Base-by-base conservation (phyloP, 495 filamentous ascomycete species). In the Aspergillus ostianus region DNA sequence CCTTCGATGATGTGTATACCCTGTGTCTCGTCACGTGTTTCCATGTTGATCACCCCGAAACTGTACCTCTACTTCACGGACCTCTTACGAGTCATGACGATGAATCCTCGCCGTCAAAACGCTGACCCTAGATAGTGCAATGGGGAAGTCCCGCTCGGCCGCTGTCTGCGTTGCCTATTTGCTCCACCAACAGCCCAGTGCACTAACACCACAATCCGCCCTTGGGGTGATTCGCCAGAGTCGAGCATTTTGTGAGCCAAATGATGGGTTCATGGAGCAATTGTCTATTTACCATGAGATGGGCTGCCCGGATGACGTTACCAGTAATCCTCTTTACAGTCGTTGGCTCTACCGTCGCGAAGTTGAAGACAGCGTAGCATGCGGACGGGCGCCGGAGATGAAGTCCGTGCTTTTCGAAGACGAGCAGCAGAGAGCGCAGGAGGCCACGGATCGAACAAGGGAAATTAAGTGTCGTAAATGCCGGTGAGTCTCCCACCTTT, bases 111-210 rank as follows among this genome's bases (percentile, higher is more conserved):
- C 2, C 17, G 0, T 47, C 18, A 18, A 30, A 20, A 26, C 32
- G 51, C 68, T 78, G 53, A 77, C 66, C 47, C 56, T 54, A 21
- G 36, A 58, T 73, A 97, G 94, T 82, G 93, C 91, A 30, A 96
- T 96, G 91, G 94, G 94, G 32, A 93, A 93, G 75, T 96, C 92
- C 53, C 90, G 94, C 52, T 97, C 93, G 21, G 87, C 92, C 61
- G 86, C 92, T 48, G 80, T 92, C 63, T 81, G 92, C 60, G 82
- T 94, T 55, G 92, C 95, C 66, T 97, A 91, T 74, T 77, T 98
- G 54, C 87, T 97, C 67, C 85, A 88, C 76, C 82, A 48, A 51
- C 84, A 72, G 55, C 78, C 64, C 67, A 73, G 69, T 27, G 69
- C 68, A 20, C 78, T 87, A 57, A 84, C 79, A 47, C 84, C 85